Evolutionary conservation across 1,139 yeast species (phyloP).

Genomic region (Kluyveromyces sp.): DNA sequence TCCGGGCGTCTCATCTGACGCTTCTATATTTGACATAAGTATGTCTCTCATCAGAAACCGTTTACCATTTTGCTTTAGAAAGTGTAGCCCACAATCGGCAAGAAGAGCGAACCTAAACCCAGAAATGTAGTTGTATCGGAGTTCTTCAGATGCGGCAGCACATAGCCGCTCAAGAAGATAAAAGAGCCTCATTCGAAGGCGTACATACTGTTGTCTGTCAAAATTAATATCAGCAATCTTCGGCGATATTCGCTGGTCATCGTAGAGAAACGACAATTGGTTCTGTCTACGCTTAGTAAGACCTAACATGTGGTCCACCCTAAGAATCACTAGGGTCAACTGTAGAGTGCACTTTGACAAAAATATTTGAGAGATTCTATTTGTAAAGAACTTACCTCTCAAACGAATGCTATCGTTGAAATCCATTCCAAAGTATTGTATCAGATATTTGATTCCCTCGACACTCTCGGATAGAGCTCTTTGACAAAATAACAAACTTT

Average conservation of each 20-base stretch:
- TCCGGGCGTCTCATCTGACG: neutral
- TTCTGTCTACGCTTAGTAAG: neutral
- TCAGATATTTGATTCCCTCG: slow-evolving; percentile 1
- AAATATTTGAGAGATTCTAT: slow-evolving; percentile 1
- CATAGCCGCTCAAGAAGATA: slow-evolving; percentile 1
- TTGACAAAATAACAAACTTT: neutral
- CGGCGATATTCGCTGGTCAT: neutral
- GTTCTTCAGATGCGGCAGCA: slow-evolving; percentile 5
- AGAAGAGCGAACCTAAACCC: slow-evolving; percentile 5
- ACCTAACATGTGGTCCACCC: slow-evolving; percentile 4
- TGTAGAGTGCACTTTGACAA: slow-evolving; percentile 3
- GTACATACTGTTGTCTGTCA: neutral
- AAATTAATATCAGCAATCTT: neutral
- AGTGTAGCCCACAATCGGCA: slow-evolving; percentile 3
- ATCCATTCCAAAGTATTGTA: neutral
- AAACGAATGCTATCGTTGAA: neutral
- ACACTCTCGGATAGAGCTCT: neutral
- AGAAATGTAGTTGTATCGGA: slow-evolving; percentile 5
- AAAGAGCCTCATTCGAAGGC: neutral
- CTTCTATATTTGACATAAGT: slow-evolving; percentile 2
- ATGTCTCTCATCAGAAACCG: slow-evolving; percentile 6
- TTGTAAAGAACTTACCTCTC: slow-evolving; percentile 3
- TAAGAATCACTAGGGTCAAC: neutral
- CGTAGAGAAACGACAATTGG: slow-evolving; percentile 5
- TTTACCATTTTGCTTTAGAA: slow-evolving; percentile 4